Conservation (phyloP, 352 stramenopile species). For the Pilasporangium apinafurcum region DNA sequence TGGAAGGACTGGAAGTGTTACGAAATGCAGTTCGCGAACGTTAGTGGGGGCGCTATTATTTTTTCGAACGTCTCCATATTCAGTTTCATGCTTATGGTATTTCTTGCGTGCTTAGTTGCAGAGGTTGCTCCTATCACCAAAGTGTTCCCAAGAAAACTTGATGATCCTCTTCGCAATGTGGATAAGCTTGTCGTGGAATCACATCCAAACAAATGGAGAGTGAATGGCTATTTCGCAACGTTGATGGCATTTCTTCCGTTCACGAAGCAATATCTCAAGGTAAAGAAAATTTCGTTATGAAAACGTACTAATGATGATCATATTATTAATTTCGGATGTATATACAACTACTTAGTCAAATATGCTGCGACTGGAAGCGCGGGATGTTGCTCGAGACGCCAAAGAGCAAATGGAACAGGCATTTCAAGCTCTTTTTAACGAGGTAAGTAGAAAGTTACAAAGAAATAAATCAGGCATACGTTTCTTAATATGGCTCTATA, state of each 20-base stretch:
- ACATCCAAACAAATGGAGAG: slow-evolving; percentile 84
- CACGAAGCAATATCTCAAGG: slow-evolving; percentile 85
- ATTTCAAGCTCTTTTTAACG: slow-evolving; percentile 17
- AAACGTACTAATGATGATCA: not conserved
- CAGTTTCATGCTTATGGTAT: not conserved
- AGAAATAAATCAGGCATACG: no score
- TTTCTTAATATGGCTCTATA: not conserved
- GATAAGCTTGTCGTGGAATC: slow-evolving; percentile 76
- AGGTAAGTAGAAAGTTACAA: no score
- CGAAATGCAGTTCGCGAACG: slow-evolving; percentile 53
- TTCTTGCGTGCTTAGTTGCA: slow-evolving; percentile 25
- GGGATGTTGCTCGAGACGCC: slow-evolving; percentile 47
- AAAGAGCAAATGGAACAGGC: slow-evolving; percentile 54
- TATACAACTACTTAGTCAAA: slow-evolving; percentile 79
- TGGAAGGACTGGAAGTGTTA: slow-evolving; percentile 47
- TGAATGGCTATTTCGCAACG: slow-evolving; percentile 86
- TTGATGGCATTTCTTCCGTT: slow-evolving; percentile 86
- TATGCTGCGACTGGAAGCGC: slow-evolving; percentile 78
- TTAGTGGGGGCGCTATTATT: slow-evolving; percentile 30
- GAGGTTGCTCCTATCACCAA: slow-evolving; percentile 62
- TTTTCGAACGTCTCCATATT: no score
- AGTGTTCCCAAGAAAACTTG: slow-evolving; percentile 70
- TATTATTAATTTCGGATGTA: no score
- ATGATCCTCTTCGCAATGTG: slow-evolving; percentile 72
- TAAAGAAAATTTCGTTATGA: slow-evolving; percentile 5